Percentiles rank a stretch among this genome's conserved stretches.
These are phyloP conservation scores for Lipomyces mesembrius DNA, from an alignment of 805 yeast genomes.

Conservation along the genomic window DNA sequence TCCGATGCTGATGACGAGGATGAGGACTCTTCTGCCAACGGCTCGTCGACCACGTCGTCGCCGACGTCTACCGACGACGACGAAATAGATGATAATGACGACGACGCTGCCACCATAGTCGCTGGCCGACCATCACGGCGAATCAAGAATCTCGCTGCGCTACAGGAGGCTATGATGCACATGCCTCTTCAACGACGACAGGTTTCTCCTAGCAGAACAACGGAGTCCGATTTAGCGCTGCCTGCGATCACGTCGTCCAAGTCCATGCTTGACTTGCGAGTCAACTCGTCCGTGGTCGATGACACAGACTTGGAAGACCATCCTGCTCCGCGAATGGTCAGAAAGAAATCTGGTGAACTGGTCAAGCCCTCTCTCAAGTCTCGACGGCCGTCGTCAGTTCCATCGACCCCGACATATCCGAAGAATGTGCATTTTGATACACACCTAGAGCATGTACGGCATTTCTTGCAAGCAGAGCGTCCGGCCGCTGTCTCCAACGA, in stretches of 20 bases:
- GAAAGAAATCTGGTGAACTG: slow-evolving; percentile 88
- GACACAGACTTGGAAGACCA: slow-evolving; percentile 27
- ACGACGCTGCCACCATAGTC: slow-evolving; percentile 16
- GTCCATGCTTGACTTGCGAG: slow-evolving; percentile 32
- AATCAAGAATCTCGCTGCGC: slow-evolving; percentile 16
- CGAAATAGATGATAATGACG: slow-evolving; percentile 7
- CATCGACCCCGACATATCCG: slow-evolving; percentile 58
- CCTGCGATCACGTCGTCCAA: slow-evolving; percentile 15
- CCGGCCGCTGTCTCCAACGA: slow-evolving; percentile 78
- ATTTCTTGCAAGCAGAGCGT: slow-evolving; percentile 70
- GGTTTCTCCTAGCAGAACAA: slow-evolving; percentile 6
- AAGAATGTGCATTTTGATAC: slow-evolving; percentile 83
- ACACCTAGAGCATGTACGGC: slow-evolving; percentile 62
- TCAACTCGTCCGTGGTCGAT: slow-evolving; percentile 7
- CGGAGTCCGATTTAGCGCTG: not conserved
- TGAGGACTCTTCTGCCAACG: slow-evolving; percentile 9
- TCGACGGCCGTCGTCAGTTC: slow-evolving; percentile 46
- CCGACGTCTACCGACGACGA: slow-evolving; percentile 17
- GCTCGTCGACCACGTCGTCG: slow-evolving; percentile 16
- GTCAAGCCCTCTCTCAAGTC: slow-evolving; percentile 72
- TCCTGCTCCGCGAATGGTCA: slow-evolving; percentile 51
- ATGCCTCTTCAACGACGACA: slow-evolving; percentile 20
- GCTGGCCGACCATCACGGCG: slow-evolving; percentile 9
- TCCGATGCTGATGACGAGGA: slow-evolving; percentile 11
- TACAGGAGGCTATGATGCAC: slow-evolving; percentile 15